These are phyloP conservation scores for Byssochlamys sp. DNA, from an alignment of 2,329 filamentous ascomycete species.

Conservation along the genomic window DNA sequence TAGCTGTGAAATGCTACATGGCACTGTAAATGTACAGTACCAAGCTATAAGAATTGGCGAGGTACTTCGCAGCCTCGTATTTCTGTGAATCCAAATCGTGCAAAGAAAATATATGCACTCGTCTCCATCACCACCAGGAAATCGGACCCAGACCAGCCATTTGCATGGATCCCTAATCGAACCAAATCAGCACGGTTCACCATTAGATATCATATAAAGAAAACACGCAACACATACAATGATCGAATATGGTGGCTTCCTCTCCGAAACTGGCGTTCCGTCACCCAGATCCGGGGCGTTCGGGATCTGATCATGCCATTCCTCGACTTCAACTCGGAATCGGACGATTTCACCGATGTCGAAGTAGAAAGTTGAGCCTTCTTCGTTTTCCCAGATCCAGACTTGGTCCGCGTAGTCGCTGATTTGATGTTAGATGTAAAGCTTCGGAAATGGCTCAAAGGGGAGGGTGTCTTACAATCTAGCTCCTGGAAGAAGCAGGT, in stretches of 20 bases:
- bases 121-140: conserved; percentile 34
- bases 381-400: conserved; percentile 72
- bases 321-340: conserved; percentile 74
- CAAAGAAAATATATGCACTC: conserved; percentile 1
- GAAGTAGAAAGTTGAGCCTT: conserved; percentile 68
- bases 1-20: neutral
- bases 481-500: conserved; percentile 64
- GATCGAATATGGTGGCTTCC: conserved; percentile 47
- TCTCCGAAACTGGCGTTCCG: conserved; percentile 46
- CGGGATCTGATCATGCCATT: conserved; percentile 83
- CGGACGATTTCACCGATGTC: conserved; percentile 83
- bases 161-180: conserved; percentile 36
- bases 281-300: conserved; percentile 57
- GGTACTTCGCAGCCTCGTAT: no score
- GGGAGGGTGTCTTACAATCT: conserved; percentile 54
- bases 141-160: conserved; percentile 37
- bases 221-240: conserved; percentile 21
- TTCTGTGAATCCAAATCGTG: no score
- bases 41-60: neutral
- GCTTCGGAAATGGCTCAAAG: conserved; percentile 11
- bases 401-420: conserved; percentile 66
- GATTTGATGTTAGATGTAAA: neutral
- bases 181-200: conserved; percentile 6
- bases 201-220: neutral
- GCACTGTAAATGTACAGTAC: neutral